Evolutionary conservation across 2,329 filamentous ascomycete genomes (phyloP).

Genomic region (Talaromyces sp.): DNA sequence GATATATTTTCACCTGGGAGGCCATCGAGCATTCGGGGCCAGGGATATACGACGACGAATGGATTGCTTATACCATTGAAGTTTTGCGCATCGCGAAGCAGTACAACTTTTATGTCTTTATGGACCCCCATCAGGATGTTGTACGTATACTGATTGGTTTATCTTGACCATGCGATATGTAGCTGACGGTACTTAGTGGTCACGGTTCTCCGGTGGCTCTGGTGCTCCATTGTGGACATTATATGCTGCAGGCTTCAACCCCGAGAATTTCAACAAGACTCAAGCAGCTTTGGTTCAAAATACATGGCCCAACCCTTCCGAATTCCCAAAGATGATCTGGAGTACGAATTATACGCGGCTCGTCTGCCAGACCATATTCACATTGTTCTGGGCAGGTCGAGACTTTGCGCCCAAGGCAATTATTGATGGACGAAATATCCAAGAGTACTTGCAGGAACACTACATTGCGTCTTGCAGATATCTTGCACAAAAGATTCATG

Average conservation of each 20-base stretch:
- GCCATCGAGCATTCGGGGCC: conserved; percentile 92
- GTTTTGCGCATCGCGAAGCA: conserved; percentile 76
- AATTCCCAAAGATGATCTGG: conserved; percentile 99
- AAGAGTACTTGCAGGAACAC: conserved; percentile 87
- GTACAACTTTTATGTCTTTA: conserved; percentile 94
- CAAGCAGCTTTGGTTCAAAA: conserved; percentile 95
- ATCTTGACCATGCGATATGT: background rate
- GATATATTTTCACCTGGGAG: conserved; percentile 98
- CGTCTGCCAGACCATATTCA: conserved; percentile 85
- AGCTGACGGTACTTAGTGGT: conserved; percentile 59
- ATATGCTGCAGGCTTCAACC: conserved; percentile 88
- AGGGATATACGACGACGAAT: conserved; percentile 87
- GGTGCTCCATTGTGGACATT: conserved; percentile 97
- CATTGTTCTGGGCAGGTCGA: conserved; percentile 82
- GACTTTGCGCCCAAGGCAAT: conserved; percentile 96
- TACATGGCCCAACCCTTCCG: conserved; percentile 75
- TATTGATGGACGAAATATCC: conserved; percentile 90
- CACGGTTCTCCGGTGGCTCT: conserved; percentile 85
- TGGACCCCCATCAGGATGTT: conserved; percentile 98
- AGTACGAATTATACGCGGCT: conserved; percentile 92
- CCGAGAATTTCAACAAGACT: conserved; percentile 74
- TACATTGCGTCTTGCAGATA: conserved; percentile 75
- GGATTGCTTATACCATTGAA: conserved; percentile 84
- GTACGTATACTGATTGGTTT: conserved; percentile 46
- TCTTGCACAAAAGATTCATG: conserved; percentile 76